A percentile compares a stretch with the other conserved stretches of the same genome.
Conservation (phyloP, 1,284 basidiomycete genomes). For the Cutaneotrichosporon cyanovorans region DNA sequence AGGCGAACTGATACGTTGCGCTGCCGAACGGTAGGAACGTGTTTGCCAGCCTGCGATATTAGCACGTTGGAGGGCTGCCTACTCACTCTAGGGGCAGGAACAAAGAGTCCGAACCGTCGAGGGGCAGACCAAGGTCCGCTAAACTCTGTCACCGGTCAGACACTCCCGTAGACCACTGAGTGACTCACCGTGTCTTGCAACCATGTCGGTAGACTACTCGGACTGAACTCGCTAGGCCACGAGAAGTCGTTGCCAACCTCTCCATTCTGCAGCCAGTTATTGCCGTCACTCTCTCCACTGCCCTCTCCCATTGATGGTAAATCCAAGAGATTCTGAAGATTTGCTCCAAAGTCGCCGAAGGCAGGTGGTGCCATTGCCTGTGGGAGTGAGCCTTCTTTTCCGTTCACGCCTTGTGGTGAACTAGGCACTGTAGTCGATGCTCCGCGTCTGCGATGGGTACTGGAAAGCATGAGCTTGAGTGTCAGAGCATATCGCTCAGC, state of each 20-base stretch:
- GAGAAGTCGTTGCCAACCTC: slow-evolving; percentile 52
- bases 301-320: slow-evolving; percentile 24
- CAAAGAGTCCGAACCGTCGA: slow-evolving; percentile 78
- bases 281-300: slow-evolving; percentile 8
- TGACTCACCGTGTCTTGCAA: slow-evolving; percentile 59
- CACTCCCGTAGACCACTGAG: not conserved
- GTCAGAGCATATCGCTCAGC: slow-evolving; percentile 68
- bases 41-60: slow-evolving; percentile 35
- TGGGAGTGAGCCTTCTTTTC: not conserved
- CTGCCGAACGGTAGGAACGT: slow-evolving; percentile 41
- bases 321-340: slow-evolving; percentile 35
- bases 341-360: slow-evolving; percentile 27
- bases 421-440: slow-evolving; percentile 54
- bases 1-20: slow-evolving; percentile 26
- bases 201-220: slow-evolving; percentile 41
- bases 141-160: slow-evolving; percentile 55
- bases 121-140: slow-evolving; percentile 76
- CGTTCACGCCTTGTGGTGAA: slow-evolving; percentile 48
- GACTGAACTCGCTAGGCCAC: slow-evolving; percentile 58
- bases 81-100: slow-evolving; percentile 57
- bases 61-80: not conserved
- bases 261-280: slow-evolving; percentile 12
- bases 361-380: not conserved
- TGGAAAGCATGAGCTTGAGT: slow-evolving; percentile 80
- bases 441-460: slow-evolving; percentile 75